Percentiles rank a stretch among this genome's conserved stretches.
phyloP scores from a whole-genome alignment of 2,329 filamentous ascomycete genomes.

The Boeremia lycopersici region DNA sequence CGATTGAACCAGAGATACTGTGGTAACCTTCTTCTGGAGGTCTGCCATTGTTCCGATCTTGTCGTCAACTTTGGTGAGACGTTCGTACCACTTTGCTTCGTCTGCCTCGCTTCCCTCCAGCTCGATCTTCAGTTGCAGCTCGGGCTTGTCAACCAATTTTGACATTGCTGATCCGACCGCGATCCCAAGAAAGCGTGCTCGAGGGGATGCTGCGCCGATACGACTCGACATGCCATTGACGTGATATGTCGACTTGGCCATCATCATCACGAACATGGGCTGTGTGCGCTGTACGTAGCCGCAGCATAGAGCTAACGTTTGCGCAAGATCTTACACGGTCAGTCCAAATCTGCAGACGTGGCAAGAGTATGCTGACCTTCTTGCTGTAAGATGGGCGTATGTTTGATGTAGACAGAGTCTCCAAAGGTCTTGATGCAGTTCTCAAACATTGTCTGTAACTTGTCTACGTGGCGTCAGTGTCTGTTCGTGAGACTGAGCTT shows the following conservation, averaged over 20 bases:
- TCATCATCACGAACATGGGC: conserved; percentile 68
- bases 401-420: conserved; percentile 84
- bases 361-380: conserved; percentile 65
- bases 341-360: conserved; percentile 21
- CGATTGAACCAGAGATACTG: background rate
- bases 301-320: conserved; percentile 76
- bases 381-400: conserved; percentile 84
- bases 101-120: conserved; percentile 76
- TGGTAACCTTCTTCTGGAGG: conserved; percentile 13
- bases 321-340: conserved; percentile 69
- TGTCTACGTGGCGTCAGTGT: conserved; percentile 34
- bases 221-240: conserved; percentile 83
- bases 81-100: conserved; percentile 78
- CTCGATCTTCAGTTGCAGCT: conserved; percentile 80
- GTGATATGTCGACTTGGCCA: conserved; percentile 75
- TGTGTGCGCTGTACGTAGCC: conserved; percentile 74
- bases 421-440: conserved; percentile 77
- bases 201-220: conserved; percentile 74
- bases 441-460: conserved; percentile 65
- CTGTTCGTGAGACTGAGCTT: background rate
- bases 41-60: conserved; percentile 55
- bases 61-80: conserved; percentile 68
- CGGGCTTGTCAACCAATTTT: conserved; percentile 67
- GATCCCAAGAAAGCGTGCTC: conserved; percentile 85
- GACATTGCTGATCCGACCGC: conserved; percentile 77